Base-by-base conservation (phyloP, 345 rosid genomes). In the Corymbia maculata region DNA sequence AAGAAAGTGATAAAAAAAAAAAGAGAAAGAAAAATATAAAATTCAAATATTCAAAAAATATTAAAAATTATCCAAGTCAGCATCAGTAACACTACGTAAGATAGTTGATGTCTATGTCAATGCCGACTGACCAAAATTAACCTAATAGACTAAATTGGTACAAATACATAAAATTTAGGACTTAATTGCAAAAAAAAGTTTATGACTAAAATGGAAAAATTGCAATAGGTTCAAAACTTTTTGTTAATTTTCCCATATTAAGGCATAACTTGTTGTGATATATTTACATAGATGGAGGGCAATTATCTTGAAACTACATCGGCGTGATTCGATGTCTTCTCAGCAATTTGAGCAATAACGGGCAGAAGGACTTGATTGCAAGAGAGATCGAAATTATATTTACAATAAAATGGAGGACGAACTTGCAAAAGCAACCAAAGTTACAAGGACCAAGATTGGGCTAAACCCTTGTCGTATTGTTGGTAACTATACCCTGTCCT, bases 191-290 rank as follows among this genome's bases (percentile, higher is more conserved):
- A 22, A 3, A 52, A 52, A 52, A 2, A 6, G 6, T 15, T 15
- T 15, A 52, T 3, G 55, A 2, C 28, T 22, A 0, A 55, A 55
- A 21, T 9, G 61, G 22, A 21, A 55, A 55, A 55, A 55, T 55
- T 55, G 13, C 0, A 22, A 55, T 55, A 1, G 28, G 13, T 22
- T 22, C 24, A 0, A 8, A 12, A 55, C 6, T 0, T 55, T 55
- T 55, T 22, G 0, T 26, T 55, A 55, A 55, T 55, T 55, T 55
- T 55, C 61, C 61, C 24, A 36, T 36, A 36, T 28, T 11, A 12
- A 26, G 32, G 32, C 26, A 61, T 9, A 64, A 64, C 75, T 64
- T n/a, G 36, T 64, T 64, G 6, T 64, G 75, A 28, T n/a, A 64
- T 64, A n/a, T 64, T 6, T 64, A 64, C 66, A 59, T 59, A 24